Evolutionary conservation across 129 eudicot genomes (phyloP).

Genomic region (Chrysanthemum makinoi): DNA sequence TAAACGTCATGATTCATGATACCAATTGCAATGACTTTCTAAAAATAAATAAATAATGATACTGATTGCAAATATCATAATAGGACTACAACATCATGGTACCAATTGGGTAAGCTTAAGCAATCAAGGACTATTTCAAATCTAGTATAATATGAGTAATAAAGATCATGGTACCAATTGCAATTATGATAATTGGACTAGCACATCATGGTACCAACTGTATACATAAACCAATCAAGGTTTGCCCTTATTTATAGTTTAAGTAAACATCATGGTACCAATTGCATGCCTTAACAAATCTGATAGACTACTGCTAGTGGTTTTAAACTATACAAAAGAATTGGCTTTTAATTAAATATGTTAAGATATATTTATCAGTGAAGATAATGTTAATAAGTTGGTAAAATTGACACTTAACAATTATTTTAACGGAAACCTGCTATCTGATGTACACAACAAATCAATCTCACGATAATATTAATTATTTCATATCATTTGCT

Average conservation of each 20-base stretch:
- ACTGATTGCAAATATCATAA: not conserved
- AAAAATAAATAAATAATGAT: not conserved
- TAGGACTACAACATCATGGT: not conserved
- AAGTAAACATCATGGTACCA: conserved; percentile 26
- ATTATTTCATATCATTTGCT: too few species aligned
- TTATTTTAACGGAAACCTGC: too few species aligned
- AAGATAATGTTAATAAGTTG: not conserved
- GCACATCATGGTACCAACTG: not conserved
- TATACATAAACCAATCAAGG: not conserved
- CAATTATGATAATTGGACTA: conserved; percentile 6
- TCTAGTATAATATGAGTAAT: not conserved
- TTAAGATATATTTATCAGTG: not conserved
- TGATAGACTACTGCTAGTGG: not conserved
- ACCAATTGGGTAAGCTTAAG: not conserved
- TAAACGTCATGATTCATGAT: too few species aligned
- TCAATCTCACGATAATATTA: not conserved
- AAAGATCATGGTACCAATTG: not conserved
- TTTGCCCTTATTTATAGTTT: not conserved
- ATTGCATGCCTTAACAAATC: conserved; percentile 20
- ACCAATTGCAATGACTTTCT: not conserved
- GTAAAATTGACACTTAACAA: too few species aligned
- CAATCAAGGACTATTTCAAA: too few species aligned
- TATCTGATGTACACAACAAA: not conserved
- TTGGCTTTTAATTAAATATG: not conserved
- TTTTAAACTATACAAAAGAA: not conserved